These are phyloP conservation scores for Friedmanniomyces endolithicus DNA, from an alignment of 495 filamentous ascomycete genomes.

Conservation along the genomic window DNA sequence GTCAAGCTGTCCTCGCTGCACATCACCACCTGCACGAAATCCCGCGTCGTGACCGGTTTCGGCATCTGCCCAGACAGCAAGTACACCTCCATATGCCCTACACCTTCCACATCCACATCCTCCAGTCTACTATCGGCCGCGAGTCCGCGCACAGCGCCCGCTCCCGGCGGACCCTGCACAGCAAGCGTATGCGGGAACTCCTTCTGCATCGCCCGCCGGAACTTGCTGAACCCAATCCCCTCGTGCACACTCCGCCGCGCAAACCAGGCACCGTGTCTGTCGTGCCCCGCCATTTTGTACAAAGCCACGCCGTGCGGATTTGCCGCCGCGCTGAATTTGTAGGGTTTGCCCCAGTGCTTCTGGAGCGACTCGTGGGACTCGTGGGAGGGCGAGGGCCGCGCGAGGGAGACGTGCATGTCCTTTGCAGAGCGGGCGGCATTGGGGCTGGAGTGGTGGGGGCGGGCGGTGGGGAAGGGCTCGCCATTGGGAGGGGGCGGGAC, in stretches of 20 bases:
- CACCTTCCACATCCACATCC: slow-evolving; percentile 38
- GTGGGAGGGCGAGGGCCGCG: slow-evolving; percentile 39
- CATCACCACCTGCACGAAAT: slow-evolving; percentile 70
- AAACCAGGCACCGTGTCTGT: slow-evolving; percentile 84
- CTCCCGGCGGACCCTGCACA: slow-evolving; percentile 45
- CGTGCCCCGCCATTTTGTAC: slow-evolving; percentile 66
- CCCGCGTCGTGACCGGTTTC: slow-evolving; percentile 71
- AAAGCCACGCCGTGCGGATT: slow-evolving; percentile 66
- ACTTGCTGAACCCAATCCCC: slow-evolving; percentile 59
- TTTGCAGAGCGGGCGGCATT: slow-evolving; percentile 33
- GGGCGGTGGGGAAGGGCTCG: slow-evolving; percentile 24
- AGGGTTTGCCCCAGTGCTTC: slow-evolving; percentile 73
- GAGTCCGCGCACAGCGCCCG: slow-evolving; percentile 68
- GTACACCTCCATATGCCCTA: slow-evolving; percentile 57
- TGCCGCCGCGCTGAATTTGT: slow-evolving; percentile 56
- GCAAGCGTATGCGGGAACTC: slow-evolving; percentile 56
- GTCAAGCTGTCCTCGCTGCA: slow-evolving; percentile 36
- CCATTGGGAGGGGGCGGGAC: slow-evolving; percentile 47
- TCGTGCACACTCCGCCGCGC: slow-evolving; percentile 73
- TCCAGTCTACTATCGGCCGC: slow-evolving; percentile 66
- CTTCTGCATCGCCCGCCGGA: slow-evolving; percentile 44
- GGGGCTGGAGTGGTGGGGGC: slow-evolving; percentile 30
- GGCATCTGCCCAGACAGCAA: slow-evolving; percentile 83
- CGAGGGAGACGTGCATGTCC: slow-evolving; percentile 41
- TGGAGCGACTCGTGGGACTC: slow-evolving; percentile 42